These are phyloP conservation scores for Ophidiomyces ophidiicola DNA, from an alignment of 2,329 filamentous ascomycete species.

Conservation along the genomic window DNA sequence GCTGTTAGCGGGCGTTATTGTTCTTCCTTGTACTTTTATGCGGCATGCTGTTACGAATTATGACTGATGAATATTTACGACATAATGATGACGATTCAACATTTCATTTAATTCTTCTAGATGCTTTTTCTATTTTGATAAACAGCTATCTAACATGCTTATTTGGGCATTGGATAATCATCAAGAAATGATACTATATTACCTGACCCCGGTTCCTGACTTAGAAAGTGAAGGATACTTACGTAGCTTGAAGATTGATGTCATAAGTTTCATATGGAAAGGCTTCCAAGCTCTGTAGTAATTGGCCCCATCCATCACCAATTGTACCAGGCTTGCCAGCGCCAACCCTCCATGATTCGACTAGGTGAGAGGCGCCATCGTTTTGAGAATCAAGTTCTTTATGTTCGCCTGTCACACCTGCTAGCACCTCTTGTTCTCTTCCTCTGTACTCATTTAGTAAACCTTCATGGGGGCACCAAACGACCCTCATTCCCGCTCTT, in stretches of 20 bases:
- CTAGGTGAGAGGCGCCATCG: slow-evolving; percentile 26
- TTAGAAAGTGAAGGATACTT: not conserved
- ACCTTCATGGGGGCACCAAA: slow-evolving; percentile 81
- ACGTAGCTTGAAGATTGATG: slow-evolving; percentile 29
- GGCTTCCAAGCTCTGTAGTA: slow-evolving; percentile 42
- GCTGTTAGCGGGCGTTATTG: too few relatives aligned
- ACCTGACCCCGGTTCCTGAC: too few relatives aligned
- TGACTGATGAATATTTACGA: too few relatives aligned
- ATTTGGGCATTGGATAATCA: too few relatives aligned
- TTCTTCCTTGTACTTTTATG: too few relatives aligned
- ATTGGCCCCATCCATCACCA: slow-evolving; percentile 48
- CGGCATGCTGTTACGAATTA: too few relatives aligned
- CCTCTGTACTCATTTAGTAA: slow-evolving; percentile 64
- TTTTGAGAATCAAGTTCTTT: slow-evolving; percentile 39
- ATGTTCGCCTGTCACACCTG: slow-evolving; percentile 64
- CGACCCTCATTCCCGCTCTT: slow-evolving; percentile 83
- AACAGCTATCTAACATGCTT: too few relatives aligned
- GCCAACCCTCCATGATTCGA: slow-evolving; percentile 27
- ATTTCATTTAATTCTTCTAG: too few relatives aligned
- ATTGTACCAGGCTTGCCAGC: slow-evolving; percentile 42
- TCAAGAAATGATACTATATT: too few relatives aligned
- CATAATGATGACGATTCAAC: too few relatives aligned
- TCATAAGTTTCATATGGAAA: slow-evolving; percentile 52
- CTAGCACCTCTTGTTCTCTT: slow-evolving; percentile 67
- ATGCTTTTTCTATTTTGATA: too few relatives aligned